Evolutionary conservation across 1,139 yeast species (phyloP), one percentile per base, ranked within the genome.

Genomic region (Debaryomycetaceae sp.): DNA sequence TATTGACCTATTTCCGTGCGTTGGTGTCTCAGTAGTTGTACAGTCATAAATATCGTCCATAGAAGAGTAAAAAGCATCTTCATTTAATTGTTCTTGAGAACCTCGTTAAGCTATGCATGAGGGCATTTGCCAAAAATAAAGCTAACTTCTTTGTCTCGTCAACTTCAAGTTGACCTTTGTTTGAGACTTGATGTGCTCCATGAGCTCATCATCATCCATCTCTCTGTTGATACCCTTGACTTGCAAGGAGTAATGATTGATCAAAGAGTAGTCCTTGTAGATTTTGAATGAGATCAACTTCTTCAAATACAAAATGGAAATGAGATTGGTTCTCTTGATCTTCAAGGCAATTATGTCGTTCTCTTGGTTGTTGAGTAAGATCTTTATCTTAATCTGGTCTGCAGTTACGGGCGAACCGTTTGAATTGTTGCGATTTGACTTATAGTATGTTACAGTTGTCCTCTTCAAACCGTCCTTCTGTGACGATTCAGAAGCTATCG

Each of bases 341-440:
- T 60, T 62, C 33, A 68, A 49, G 2, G 63, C 70, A 14, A 69
- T 57, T 13, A 68, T 65, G 45, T 69, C 74, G 36, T 62, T 60
- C 41, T 65, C 69, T 37, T 52, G 49, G 48, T 68, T 67, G 45
- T 65, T 60, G 40, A 69, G 56, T 27, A 53, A 47, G 22, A 69
- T 58, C 49, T 69, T 69, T 40, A 69, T 59, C 46, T 68, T 68
- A 40, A 68, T 56, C 48, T 47, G 57, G 41, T 62, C 68, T 24
- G 36, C 8, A n/a, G 17, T 7, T 8, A 13, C 22, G 3, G n/a
- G n/a, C 8, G 23, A 34, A 31, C 34, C 4, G 23, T 13, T 17
- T 13, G 36, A 34, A n/a, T 34, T 34, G 9, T 34, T 34, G 17
- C 36, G 31, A 11, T 11, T 27, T 27, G 31, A 27, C 31, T 27